A percentile compares a stretch with the other conserved stretches of the same genome.
These are phyloP conservation scores for Bacidia rubella DNA, from an alignment of 495 filamentous ascomycete species.

Conservation along the genomic window DNA sequence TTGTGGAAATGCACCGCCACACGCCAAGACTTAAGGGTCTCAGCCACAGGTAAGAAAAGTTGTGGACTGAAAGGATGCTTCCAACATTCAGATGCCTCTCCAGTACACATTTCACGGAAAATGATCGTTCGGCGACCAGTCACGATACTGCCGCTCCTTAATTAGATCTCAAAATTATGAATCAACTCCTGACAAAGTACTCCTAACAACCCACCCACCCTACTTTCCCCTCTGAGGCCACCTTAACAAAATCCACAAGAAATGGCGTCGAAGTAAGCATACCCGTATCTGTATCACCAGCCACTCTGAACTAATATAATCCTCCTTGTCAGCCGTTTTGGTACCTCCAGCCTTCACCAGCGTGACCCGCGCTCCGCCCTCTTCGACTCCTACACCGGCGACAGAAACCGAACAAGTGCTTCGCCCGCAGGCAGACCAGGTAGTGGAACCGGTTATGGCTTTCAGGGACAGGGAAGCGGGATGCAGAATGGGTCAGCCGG, in stretches of 20 bases:
- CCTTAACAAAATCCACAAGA: slow-evolving; percentile 19
- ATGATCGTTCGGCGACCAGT: too few species aligned
- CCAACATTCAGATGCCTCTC: too few species aligned
- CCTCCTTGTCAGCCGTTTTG: slow-evolving; percentile 35
- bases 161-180: too few species aligned
- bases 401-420: slow-evolving; percentile 32
- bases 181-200: background rate
- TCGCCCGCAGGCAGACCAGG: slow-evolving; percentile 30
- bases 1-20: too few species aligned
- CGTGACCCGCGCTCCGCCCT: slow-evolving; percentile 80
- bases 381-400: slow-evolving; percentile 72
- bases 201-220: background rate
- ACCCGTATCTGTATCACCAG: background rate
- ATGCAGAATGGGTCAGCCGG: slow-evolving; percentile 21
- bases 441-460: slow-evolving; percentile 38
- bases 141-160: too few species aligned
- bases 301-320: background rate
- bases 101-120: too few species aligned
- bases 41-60: too few species aligned
- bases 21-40: too few species aligned
- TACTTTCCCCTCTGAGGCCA: background rate
- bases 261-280: slow-evolving; percentile 27
- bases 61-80: too few species aligned
- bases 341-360: slow-evolving; percentile 53
- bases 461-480: slow-evolving; percentile 38